phyloP scores from a whole-genome alignment of 1,139 yeast species.

The Blastobotrys apis region DNA sequence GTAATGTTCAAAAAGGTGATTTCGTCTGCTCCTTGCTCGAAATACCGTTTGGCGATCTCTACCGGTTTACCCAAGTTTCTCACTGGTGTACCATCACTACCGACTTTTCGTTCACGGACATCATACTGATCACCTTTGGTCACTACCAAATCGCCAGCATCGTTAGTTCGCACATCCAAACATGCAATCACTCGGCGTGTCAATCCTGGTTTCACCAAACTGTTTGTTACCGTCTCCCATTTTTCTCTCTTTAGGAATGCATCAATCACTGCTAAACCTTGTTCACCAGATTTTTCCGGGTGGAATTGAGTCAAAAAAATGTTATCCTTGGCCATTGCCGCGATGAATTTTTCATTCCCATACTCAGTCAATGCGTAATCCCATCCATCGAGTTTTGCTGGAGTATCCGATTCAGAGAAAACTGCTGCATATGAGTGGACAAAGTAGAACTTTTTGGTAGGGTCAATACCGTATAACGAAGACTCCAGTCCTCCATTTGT shows the following conservation, averaged over 20 bases:
- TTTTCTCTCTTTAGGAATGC: conserved; percentile 57
- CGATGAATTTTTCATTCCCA: conserved; percentile 75
- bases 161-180: conserved; percentile 92
- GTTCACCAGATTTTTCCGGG: conserved; percentile 92
- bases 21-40: conserved; percentile 94
- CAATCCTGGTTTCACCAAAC: conserved; percentile 45
- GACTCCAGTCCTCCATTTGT: background rate
- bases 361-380: conserved; percentile 66
- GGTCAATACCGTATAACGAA: conserved; percentile 59
- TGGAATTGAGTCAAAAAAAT: conserved; percentile 95
- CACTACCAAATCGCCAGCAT: conserved; percentile 88
- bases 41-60: conserved; percentile 83
- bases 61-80: conserved; percentile 96
- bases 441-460: conserved; percentile 73
- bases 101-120: conserved; percentile 67
- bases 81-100: conserved; percentile 49
- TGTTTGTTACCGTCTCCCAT: conserved; percentile 14
- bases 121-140: conserved; percentile 98
- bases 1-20: conserved; percentile 91
- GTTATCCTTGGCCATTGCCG: conserved; percentile 74
- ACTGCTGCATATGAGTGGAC: conserved; percentile 92
- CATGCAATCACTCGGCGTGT: conserved; percentile 93
- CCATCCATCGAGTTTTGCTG: conserved; percentile 56
- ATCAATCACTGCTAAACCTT: conserved; percentile 73
- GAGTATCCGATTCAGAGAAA: conserved; percentile 33